Conservation (phyloP, 495 filamentous ascomycete genomes). For the Penicillium lividum region DNA sequence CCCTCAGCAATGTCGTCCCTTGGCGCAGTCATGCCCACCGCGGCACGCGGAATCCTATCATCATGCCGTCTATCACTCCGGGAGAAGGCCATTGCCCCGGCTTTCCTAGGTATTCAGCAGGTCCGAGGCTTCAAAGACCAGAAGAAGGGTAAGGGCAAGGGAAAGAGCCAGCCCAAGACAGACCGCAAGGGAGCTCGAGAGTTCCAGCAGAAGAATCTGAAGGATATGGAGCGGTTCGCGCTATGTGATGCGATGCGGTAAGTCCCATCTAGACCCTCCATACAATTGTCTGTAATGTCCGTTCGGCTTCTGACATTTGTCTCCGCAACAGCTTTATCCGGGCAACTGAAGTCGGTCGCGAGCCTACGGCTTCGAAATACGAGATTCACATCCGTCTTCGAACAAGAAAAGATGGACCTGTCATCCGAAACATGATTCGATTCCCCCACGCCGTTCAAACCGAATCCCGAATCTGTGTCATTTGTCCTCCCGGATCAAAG, state of each 20-base stretch:
- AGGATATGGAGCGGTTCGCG: slow-evolving; percentile 66
- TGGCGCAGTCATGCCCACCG: slow-evolving; percentile 39
- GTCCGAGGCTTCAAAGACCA: slow-evolving; percentile 41
- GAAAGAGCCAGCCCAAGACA: slow-evolving; percentile 54
- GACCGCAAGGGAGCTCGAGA: slow-evolving; percentile 64
- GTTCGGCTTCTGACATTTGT: slow-evolving; percentile 15
- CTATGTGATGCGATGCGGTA: slow-evolving; percentile 95
- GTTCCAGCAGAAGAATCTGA: slow-evolving; percentile 62
- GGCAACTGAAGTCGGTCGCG: slow-evolving; percentile 84
- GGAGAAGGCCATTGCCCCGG: slow-evolving; percentile 34
- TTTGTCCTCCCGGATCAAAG: slow-evolving; percentile 75
- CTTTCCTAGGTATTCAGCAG: slow-evolving; percentile 38
- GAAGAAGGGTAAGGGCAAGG: slow-evolving; percentile 41
- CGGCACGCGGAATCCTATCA: slow-evolving; percentile 40
- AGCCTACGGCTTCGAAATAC: slow-evolving; percentile 75
- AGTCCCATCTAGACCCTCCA: slow-evolving; percentile 14
- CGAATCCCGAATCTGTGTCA: slow-evolving; percentile 81
- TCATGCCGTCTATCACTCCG: slow-evolving; percentile 38
- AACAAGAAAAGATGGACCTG: slow-evolving; percentile 77
- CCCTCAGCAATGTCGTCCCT: slow-evolving; percentile 41
- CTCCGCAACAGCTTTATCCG: slow-evolving; percentile 70
- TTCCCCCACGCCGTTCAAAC: slow-evolving; percentile 88
- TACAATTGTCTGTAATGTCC: background rate
- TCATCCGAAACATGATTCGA: slow-evolving; percentile 81
- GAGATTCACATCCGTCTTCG: slow-evolving; percentile 79